These are phyloP conservation scores for Pythium plurisporium DNA, from an alignment of 352 stramenopile species.

Conservation along the genomic window DNA sequence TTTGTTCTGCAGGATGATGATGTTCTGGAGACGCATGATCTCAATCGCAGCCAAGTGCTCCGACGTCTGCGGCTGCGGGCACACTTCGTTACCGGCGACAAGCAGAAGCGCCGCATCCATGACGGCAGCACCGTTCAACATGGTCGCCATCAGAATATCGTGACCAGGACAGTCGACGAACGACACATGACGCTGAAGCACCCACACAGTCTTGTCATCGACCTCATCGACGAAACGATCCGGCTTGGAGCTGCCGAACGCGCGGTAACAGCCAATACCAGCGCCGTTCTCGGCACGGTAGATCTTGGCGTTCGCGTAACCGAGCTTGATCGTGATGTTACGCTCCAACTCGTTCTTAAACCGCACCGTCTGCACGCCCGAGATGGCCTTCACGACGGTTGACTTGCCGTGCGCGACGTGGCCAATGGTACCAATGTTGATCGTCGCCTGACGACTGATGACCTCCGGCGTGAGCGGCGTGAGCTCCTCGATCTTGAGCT, in stretches of 20 bases:
- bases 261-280: slow-evolving; percentile 86
- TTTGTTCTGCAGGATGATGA: slow-evolving; percentile 99
- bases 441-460: slow-evolving; percentile 96
- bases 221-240: slow-evolving; percentile 83
- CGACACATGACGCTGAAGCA: slow-evolving; percentile 95
- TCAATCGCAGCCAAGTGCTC: slow-evolving; percentile 99
- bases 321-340: slow-evolving; percentile 99
- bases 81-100: slow-evolving; percentile 97
- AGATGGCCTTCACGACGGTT: slow-evolving; percentile 99
- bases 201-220: slow-evolving; percentile 89
- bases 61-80: slow-evolving; percentile 99
- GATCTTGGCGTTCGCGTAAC: slow-evolving; percentile 99
- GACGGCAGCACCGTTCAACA: slow-evolving; percentile 99
- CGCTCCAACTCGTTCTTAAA: slow-evolving; percentile 99
- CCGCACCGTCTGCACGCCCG: slow-evolving; percentile 97
- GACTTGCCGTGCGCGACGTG: slow-evolving; percentile 99
- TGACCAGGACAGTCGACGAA: slow-evolving; percentile 99
- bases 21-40: slow-evolving; percentile 99
- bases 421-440: slow-evolving; percentile 99
- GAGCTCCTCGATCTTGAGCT: slow-evolving; percentile 94
- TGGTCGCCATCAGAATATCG: slow-evolving; percentile 99
- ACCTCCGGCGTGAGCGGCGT: slow-evolving; percentile 98
- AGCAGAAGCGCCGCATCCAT: slow-evolving; percentile 99
- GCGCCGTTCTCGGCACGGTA: slow-evolving; percentile 88
- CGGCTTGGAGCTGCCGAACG: slow-evolving; percentile 84